Base-by-base conservation (phyloP, 2,329 filamentous ascomycete genomes). In the Trichoderma asperellum region DNA sequence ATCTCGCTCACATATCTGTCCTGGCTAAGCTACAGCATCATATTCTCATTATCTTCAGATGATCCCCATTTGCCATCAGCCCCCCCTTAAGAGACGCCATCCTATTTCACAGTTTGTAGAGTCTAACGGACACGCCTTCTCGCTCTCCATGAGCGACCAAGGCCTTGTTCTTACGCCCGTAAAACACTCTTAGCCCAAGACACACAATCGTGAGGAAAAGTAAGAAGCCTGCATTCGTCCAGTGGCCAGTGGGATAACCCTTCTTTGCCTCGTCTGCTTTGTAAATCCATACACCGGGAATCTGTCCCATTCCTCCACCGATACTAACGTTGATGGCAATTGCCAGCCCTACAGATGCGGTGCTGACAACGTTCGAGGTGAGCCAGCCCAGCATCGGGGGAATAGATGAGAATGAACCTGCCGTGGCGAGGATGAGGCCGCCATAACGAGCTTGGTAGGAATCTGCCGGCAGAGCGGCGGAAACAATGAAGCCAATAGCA, bases 201-300 rank as follows among this genome's bases (percentile, higher is more conserved):
- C 87, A 85, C 1, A 87, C 87, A 0, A 80, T 82, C 1, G 84
- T 82, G 0, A 89, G 88, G 70, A 89, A 84, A 14, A 91, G 80
- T 52, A 91, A 74, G 72, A 91, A 77, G 12, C 74, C 88, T 2
- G 87, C 88, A 75, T 91, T 91, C 5, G 84, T 85, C 87, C 88
- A 91, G 75, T 92, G 90, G 0, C 91, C 91, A 0, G 89, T 92
- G 0, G 89, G 89, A 76, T 91, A 92, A 0, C 91, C 90, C 11
- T 73, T 79, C 27, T 80, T 77, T 21, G 84, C 85, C 77, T 93
- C 89, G 12, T 86, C 79, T 0, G 86, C 82, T 75, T 90, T 90
- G 79, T 92, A 92, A 71, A 92, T 92, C 89, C 89, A 93, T 0
- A 92, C 89, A 0, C 90, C 91, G 0, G 88, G 86, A 52, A 93